phyloP scores from a whole-genome alignment of 2,329 filamentous ascomycete genomes.

The Aspergillus spinulosporus region DNA sequence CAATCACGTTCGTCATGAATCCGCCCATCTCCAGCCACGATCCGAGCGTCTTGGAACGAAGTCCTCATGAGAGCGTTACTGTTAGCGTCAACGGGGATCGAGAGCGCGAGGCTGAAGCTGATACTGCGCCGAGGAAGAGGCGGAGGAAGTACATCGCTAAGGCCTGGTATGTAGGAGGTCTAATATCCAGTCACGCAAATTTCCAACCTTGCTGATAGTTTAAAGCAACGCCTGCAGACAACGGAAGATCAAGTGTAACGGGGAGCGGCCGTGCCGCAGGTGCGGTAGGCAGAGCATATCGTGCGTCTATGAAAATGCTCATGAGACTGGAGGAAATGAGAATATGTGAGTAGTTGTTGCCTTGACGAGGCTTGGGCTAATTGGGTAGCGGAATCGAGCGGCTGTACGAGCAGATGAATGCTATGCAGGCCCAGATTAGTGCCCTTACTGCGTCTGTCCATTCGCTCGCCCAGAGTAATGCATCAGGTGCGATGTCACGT shows the following conservation, averaged over 20 bases:
- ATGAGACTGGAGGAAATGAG: constrained; percentile 51
- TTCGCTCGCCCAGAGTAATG: constrained; percentile 54
- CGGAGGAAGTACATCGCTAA: constrained; percentile 65
- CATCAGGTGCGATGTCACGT: background rate
- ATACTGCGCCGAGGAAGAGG: constrained; percentile 52
- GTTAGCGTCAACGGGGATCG: background rate
- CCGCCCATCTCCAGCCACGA: background rate
- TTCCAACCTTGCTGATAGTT: background rate
- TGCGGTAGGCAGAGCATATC: constrained; percentile 51
- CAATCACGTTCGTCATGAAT: background rate
- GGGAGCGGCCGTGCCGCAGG: constrained; percentile 61
- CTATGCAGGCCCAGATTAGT: constrained; percentile 68
- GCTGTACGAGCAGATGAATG: constrained; percentile 33
- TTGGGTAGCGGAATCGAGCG: constrained; percentile 21
- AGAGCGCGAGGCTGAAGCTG: background rate
- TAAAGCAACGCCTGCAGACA: constrained; percentile 62
- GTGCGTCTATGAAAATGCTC: constrained; percentile 55
- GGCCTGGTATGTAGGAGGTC: constrained; percentile 52
- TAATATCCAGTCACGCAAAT: background rate
- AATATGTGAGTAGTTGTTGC: constrained; percentile 5
- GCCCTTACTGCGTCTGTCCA: constrained; percentile 71
- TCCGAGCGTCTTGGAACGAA: background rate
- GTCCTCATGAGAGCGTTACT: background rate
- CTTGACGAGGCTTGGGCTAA: background rate
- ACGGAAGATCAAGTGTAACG: constrained; percentile 67